Evolutionary conservation across 257 asterid species (phyloP), one percentile per base, ranked within the genome.

Genomic region (Salvia miltiorrhiza): DNA sequence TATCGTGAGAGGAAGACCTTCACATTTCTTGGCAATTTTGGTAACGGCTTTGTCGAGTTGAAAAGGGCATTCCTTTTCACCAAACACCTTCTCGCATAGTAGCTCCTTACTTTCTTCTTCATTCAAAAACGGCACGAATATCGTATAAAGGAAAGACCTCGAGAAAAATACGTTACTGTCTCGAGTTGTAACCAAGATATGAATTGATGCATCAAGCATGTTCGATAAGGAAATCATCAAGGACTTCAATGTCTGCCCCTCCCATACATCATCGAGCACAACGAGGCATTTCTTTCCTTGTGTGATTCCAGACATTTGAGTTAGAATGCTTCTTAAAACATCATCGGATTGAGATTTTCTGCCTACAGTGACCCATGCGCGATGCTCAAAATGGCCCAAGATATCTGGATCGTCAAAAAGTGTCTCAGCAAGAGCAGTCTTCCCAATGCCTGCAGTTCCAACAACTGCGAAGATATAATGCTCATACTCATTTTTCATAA

Each of bases 261-360:
- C 49, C 85, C 83, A 80, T 2, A 83, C 60, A 13, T 80, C 81
- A 72, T 83, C 83, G 55, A 80, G 0, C 17, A 83, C 65, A 14
- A 77, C 75, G 20, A 14, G 11, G 10, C 21, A 3, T 13, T 21
- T 52, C 12, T 19, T 23, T 37, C 43, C 43, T 35, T 35, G 40
- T 5, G 40, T 35, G 7, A 35, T 37, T 37, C 43, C 43, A 37
- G 3, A 37, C 1, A 37, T 33, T 32, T 30, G 60, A 17, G 17
- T 45, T 10, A 65, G 11, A 48, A 65, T 20, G 17, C 37, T 2
- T 32, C 0, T 9, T 23, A 2, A 0, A 12, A 50, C 2, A 17
- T 50, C n/a, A 5, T 2, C 11, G 1, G 5, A 7, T 11, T 11
- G 12, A 21, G 5, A n/a, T n/a, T n/a, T n/a, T n/a, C n/a, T n/a